A percentile compares a stretch with the other conserved stretches of the same genome.
phyloP scores from a whole-genome alignment of 2,329 filamentous ascomycete species.

The Verticillium nubilum region DNA sequence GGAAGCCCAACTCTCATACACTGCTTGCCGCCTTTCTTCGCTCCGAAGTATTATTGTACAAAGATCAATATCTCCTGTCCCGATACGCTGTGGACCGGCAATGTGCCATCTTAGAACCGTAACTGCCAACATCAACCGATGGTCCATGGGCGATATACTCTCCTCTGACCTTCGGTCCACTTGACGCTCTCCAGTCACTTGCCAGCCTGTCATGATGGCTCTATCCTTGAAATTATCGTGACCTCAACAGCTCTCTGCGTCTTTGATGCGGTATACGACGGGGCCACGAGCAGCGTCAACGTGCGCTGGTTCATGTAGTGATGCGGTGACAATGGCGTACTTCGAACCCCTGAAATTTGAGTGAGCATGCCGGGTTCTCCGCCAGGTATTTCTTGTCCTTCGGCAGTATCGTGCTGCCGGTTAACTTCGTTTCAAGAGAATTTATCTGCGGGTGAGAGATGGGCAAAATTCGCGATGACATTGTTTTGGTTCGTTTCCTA shows the following conservation, averaged over 20 bases:
- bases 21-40: slow-evolving; percentile 1
- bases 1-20: slow-evolving; percentile 2
- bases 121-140: neutral
- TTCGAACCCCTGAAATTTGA: slow-evolving; percentile 38
- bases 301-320: slow-evolving; percentile 52
- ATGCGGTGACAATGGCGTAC: slow-evolving; percentile 46
- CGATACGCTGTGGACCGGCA: neutral
- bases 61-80: neutral
- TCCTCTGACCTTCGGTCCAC: neutral
- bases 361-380: slow-evolving; percentile 32
- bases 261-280: slow-evolving; percentile 4
- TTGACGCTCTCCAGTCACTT: neutral
- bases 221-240: neutral
- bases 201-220: neutral
- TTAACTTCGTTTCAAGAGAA: too few species aligned
- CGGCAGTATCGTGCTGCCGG: too few species aligned
- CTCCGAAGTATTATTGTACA: slow-evolving; percentile 2
- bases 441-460: too few species aligned
- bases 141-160: neutral
- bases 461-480: too few species aligned
- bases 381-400: slow-evolving; percentile 30
- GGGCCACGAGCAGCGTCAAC: slow-evolving; percentile 16
- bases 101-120: neutral
- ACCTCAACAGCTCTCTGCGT: slow-evolving; percentile 1
- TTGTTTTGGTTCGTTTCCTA: too few species aligned